phyloP scores from a whole-genome alignment of 768 basidiomycete genomes.

The Suillus subaureus region DNA sequence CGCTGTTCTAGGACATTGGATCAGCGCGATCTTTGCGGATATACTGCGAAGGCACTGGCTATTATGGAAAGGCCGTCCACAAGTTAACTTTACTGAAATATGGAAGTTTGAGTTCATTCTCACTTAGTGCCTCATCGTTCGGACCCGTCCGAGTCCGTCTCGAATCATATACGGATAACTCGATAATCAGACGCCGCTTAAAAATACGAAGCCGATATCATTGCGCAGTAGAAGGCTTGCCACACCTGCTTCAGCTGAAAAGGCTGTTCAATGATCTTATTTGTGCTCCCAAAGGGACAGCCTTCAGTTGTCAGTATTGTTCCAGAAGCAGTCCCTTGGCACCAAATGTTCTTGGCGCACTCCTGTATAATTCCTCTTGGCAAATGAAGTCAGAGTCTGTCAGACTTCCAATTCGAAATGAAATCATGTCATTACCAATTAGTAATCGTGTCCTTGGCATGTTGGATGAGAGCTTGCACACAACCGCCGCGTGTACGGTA shows the following conservation, averaged over 20 bases:
- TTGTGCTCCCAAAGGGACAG: background rate
- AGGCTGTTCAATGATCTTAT: background rate
- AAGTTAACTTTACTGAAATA: background rate
- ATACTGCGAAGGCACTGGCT: background rate
- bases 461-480: background rate
- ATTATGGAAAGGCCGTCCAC: background rate
- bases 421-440: background rate
- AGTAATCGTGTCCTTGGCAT: background rate
- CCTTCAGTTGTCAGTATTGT: background rate
- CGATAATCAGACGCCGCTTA: background rate
- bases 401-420: background rate
- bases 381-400: conserved; percentile 3
- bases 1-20: background rate
- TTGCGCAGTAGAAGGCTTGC: background rate
- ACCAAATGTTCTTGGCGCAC: background rate
- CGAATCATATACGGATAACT: too few species aligned
- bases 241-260: background rate
- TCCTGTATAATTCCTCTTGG: background rate
- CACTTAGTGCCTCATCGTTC: background rate
- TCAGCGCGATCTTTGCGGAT: background rate
- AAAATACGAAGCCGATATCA: background rate
- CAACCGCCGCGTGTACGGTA: background rate
- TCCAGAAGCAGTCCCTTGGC: background rate
- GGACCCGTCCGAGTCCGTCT: background rate
- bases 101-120: background rate